A percentile compares a stretch with the other conserved stretches of the same genome.
Conservation (phyloP, 2,329 filamentous ascomycete genomes). For the Drechslera avenae region DNA sequence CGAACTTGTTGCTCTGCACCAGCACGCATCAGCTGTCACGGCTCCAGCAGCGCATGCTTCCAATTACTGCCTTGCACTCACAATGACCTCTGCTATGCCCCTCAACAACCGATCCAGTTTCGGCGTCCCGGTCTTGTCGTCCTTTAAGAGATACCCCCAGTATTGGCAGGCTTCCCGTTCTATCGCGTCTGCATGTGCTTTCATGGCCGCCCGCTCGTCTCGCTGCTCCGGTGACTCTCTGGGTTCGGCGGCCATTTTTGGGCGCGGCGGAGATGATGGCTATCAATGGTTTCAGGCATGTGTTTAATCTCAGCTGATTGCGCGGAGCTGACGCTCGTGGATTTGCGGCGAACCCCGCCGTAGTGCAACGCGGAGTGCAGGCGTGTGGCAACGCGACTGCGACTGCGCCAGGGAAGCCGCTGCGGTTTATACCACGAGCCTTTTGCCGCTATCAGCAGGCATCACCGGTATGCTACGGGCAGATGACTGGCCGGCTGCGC, state of each 20-base stretch:
- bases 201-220: constrained; percentile 24
- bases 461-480: constrained; percentile 21
- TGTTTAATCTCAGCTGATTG: constrained; percentile 18
- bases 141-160: constrained; percentile 58
- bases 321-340: constrained; percentile 22
- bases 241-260: constrained; percentile 39
- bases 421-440: constrained; percentile 17
- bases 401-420: constrained; percentile 10
- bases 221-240: constrained; percentile 25
- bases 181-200: constrained; percentile 34
- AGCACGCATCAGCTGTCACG: constrained; percentile 17
- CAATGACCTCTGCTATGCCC: constrained; percentile 55
- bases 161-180: constrained; percentile 54
- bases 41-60: neutral
- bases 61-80: constrained; percentile 29
- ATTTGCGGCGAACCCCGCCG: constrained; percentile 28
- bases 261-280: constrained; percentile 1
- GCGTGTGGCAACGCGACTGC: constrained; percentile 14
- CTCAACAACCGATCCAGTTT: constrained; percentile 53
- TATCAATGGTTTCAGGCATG: constrained; percentile 15
- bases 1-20: constrained; percentile 49
- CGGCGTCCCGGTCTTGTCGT: constrained; percentile 58
- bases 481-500: constrained; percentile 35
- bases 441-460: constrained; percentile 17
- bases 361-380: constrained; percentile 18